Conservation (phyloP, 2,329 filamentous ascomycete genomes). For the Aspergillus sp. region DNA sequence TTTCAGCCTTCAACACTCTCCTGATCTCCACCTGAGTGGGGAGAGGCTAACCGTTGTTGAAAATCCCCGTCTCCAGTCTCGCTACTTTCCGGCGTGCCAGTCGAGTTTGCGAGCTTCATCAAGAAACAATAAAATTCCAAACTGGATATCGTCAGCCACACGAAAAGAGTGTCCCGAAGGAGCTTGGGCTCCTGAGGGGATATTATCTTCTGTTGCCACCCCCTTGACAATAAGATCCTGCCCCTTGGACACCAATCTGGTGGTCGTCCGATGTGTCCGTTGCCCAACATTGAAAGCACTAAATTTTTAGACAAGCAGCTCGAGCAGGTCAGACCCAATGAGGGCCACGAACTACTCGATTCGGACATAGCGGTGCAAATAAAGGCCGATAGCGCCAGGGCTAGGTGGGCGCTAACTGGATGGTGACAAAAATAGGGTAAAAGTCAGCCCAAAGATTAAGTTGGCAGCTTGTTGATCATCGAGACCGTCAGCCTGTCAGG, state of each 20-base stretch:
- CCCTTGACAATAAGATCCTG: not conserved
- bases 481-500: not conserved
- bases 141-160: not conserved
- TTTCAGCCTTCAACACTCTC: not conserved
- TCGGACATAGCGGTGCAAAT: slow-evolving; percentile 2
- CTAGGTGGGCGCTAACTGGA: slow-evolving; percentile 9
- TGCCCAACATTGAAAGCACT: slow-evolving; percentile 9
- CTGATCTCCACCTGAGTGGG: not conserved
- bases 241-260: slow-evolving; percentile 9
- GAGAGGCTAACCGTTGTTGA: not conserved
- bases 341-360: not conserved
- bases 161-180: not conserved
- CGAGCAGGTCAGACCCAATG: slow-evolving; percentile 1
- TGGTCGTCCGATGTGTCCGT: not conserved
- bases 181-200: not conserved
- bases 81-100: not conserved
- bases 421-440: slow-evolving; percentile 10
- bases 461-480: slow-evolving; percentile 8
- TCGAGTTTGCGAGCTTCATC: not conserved
- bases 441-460: not conserved
- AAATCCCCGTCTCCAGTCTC: slow-evolving; percentile 4
- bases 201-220: not conserved
- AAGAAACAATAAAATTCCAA: not conserved
- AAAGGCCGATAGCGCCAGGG: slow-evolving; percentile 1
- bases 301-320: slow-evolving; percentile 10